Percentiles rank a stretch among this genome's conserved stretches.
These are phyloP conservation scores for Croton laevigatus DNA, from an alignment of 441 rosid genomes.

Conservation along the genomic window DNA sequence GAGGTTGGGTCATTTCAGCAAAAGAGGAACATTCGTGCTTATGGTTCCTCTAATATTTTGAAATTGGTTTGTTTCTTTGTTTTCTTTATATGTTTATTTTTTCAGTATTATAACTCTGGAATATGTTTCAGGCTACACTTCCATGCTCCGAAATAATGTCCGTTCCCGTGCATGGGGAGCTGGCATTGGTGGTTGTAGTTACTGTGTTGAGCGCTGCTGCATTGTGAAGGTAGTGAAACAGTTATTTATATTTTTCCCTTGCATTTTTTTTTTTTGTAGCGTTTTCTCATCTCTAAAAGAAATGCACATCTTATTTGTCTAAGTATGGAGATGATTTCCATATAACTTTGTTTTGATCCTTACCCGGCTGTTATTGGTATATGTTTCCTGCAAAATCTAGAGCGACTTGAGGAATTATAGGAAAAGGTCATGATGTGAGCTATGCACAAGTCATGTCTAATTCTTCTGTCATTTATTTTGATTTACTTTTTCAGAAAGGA, in stretches of 20 bases:
- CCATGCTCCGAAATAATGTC: conserved; percentile 92
- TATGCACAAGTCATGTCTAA: neutral
- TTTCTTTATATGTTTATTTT: conserved; percentile 4
- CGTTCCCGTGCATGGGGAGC: conserved; percentile 99
- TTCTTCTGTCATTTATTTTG: conserved; percentile 3
- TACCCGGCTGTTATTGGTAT: neutral
- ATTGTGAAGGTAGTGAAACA: conserved; percentile 71
- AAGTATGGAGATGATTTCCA: neutral
- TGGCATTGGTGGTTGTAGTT: conserved; percentile 97
- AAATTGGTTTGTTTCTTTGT: too few species aligned
- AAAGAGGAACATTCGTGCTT: neutral
- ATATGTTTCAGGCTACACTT: conserved; percentile 64
- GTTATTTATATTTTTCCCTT: conserved; percentile 15
- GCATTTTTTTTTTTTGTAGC: neutral
- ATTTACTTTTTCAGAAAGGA: conserved; percentile 66
- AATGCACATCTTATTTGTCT: neutral
- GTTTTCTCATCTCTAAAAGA: neutral
- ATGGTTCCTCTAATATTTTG: neutral
- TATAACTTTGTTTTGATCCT: neutral
- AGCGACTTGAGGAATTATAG: neutral
- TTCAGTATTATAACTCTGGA: conserved; percentile 16
- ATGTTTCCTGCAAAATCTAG: neutral
- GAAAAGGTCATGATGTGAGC: neutral
- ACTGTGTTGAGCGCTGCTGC: conserved; percentile 92
- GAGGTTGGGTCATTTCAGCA: neutral